Conservation (phyloP, 2,329 filamentous ascomycete genomes). For the Trichoderma simmonsii region DNA sequence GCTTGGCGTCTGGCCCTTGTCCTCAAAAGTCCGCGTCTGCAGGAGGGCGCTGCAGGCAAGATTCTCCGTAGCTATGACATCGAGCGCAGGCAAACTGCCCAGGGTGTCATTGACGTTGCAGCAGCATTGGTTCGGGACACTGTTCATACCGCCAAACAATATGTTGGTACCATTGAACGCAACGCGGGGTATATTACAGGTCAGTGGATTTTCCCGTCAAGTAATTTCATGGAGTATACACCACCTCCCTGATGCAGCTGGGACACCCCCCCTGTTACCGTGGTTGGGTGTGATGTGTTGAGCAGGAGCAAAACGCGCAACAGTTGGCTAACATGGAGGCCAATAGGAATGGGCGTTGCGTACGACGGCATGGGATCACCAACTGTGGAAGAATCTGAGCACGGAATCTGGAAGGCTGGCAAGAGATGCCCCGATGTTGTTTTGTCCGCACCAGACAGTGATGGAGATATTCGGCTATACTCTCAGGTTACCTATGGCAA, state of each 20-base stretch:
- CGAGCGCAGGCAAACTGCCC: conserved; percentile 42
- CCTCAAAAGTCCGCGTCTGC: conserved; percentile 26
- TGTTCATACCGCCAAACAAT: conserved; percentile 41
- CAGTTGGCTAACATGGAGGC: neutral
- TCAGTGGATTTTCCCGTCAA: conserved; percentile 20
- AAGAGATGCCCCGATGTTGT: conserved; percentile 38
- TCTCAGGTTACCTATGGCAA: conserved; percentile 32
- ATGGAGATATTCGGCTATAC: conserved; percentile 31
- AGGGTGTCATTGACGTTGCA: conserved; percentile 46
- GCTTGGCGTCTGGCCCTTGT: conserved; percentile 48
- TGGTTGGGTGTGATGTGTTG: neutral
- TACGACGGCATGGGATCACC: conserved; percentile 37
- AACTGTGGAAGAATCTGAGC: conserved; percentile 32
- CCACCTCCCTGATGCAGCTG: neutral
- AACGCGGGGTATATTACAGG: conserved; percentile 49
- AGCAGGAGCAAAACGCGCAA: neutral
- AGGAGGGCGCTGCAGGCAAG: conserved; percentile 22
- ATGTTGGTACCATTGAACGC: conserved; percentile 45
- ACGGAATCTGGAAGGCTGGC: conserved; percentile 38
- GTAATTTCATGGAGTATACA: neutral
- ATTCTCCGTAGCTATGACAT: conserved; percentile 44
- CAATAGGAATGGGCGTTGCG: conserved; percentile 40
- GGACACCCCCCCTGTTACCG: neutral
- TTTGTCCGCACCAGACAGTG: conserved; percentile 20
- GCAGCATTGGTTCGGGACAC: conserved; percentile 46